Base-by-base conservation (phyloP, 2,329 filamentous ascomycete species). In the Trichoderma citrinoviride region DNA sequence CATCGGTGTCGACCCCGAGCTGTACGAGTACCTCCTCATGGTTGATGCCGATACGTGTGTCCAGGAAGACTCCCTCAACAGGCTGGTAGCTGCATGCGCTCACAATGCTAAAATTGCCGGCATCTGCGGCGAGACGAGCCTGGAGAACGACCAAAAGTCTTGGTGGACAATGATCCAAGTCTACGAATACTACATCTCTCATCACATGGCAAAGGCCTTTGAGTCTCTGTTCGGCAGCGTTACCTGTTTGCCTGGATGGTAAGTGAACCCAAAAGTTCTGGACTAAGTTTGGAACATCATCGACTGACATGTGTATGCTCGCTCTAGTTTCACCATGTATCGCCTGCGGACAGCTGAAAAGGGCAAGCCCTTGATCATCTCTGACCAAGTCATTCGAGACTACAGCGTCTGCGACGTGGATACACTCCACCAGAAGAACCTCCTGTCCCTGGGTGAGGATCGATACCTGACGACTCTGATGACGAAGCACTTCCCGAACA, bases 81-180 rank as follows among this genome's bases (percentile, higher is more conserved):
- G 94, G 60, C 85, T 99, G 5, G 94, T 99, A 19, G 92, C 95
- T 65, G 91, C 91, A 58, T 99, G 93, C 78, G 89, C 92, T 70
- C 93, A 97, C 73, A 92, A 99, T 76, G 89, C 92, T 37, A 97
- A 96, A 81, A 97, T 99, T 80, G 93, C 92, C 25, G 95, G 94
- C 79, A 97, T 98, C 67, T 99, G 95, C 76, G 95, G 95, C 75
- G 95, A 99, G 77, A 99, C 95, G 1, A 95, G 90, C 77, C 83
- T 99, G 73, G 91, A 97, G 76, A 99, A 99, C 73, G 94, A 97
- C 76, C 92, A 97, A 72, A 86, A 89, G 70, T 93, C 89, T 72
- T 98, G 93, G 93, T 97, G 92, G 92, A 99, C 95, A 14, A 99
- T 99, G 95, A 99, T 99, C 73, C 95, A 99, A 77, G 95, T 99